Percentiles rank a stretch among this genome's conserved stretches.
These are phyloP conservation scores for Phytophthora multivora DNA, from an alignment of 352 stramenopile genomes.

Conservation along the genomic window DNA sequence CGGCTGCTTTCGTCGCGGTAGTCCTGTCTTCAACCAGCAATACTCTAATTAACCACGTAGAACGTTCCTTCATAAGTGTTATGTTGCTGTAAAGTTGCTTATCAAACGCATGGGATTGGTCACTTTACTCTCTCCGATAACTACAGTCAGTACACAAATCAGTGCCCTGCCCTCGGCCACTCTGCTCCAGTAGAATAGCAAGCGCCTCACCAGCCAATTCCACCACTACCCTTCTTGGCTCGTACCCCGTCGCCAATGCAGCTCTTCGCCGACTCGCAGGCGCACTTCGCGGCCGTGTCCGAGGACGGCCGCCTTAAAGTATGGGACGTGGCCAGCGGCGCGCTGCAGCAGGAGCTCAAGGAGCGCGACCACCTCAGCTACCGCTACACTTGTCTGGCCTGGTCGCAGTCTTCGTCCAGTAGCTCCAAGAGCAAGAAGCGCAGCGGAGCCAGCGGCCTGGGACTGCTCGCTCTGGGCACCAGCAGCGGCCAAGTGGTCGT, in stretches of 20 bases:
- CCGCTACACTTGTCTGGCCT: slow-evolving; percentile 80
- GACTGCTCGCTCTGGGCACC: slow-evolving; percentile 74
- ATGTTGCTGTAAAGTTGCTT: background rate
- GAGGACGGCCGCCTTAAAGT: slow-evolving; percentile 85
- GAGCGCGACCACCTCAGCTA: slow-evolving; percentile 87
- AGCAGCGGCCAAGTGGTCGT: slow-evolving; percentile 69
- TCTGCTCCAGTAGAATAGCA: slow-evolving; percentile 66
- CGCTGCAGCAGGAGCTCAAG: slow-evolving; percentile 77
- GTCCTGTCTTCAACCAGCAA: background rate
- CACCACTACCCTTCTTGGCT: slow-evolving; percentile 15
- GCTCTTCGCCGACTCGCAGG: slow-evolving; percentile 75
- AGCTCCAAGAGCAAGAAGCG: slow-evolving; percentile 52
- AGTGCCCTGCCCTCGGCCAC: slow-evolving; percentile 1
- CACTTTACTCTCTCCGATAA: background rate
- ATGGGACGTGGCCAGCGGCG: slow-evolving; percentile 72
- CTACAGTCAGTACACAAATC: background rate
- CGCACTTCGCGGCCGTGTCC: slow-evolving; percentile 80
- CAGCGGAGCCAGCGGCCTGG: slow-evolving; percentile 41
- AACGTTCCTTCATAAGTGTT: background rate
- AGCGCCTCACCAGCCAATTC: slow-evolving; percentile 23
- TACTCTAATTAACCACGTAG: slow-evolving; percentile 20
- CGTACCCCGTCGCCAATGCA: slow-evolving; percentile 50
- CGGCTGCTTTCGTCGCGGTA: slow-evolving; percentile 3
- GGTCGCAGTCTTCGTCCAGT: slow-evolving; percentile 43
- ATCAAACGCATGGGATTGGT: background rate